Evolutionary conservation across 345 rosid species (phyloP).

Genomic region (Conringia planisiliqua): DNA sequence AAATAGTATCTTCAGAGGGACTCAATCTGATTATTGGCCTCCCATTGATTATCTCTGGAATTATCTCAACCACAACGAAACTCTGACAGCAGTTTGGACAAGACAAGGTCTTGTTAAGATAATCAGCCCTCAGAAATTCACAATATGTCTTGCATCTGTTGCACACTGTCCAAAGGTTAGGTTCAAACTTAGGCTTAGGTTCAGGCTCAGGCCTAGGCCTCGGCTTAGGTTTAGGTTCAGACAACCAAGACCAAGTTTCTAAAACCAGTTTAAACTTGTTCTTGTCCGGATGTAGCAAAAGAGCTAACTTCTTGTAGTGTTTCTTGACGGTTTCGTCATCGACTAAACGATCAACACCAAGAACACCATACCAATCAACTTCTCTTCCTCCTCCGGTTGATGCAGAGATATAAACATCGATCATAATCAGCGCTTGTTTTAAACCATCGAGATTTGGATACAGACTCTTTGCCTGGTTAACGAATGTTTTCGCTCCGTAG

Average conservation of each 20-base stretch:
- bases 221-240: conserved; percentile 21
- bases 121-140: conserved; percentile 47
- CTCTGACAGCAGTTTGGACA: conserved; percentile 63
- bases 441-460: conserved; percentile 29
- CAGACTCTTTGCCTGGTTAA: conserved; percentile 1
- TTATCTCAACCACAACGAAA: conserved; percentile 53
- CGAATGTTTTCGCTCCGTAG: not conserved
- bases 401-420: not conserved
- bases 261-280: conserved; percentile 61
- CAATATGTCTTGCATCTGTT: conserved; percentile 24
- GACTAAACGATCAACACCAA: conserved; percentile 51
- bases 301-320: conserved; percentile 56
- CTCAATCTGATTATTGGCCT: not conserved
- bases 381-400: conserved; percentile 31
- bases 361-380: conserved; percentile 59
- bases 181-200: too few species aligned
- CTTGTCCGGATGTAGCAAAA: conserved; percentile 25
- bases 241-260: conserved; percentile 59
- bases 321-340: conserved; percentile 57
- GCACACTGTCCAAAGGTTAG: conserved; percentile 69
- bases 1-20: not conserved
- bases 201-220: not conserved
- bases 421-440: not conserved
- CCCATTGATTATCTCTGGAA: not conserved
- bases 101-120: conserved; percentile 56